Evolutionary conservation across 2,329 filamentous ascomycete genomes (phyloP), one percentile per base, ranked within the genome.

Genomic region (Aureobasidium vineae): DNA sequence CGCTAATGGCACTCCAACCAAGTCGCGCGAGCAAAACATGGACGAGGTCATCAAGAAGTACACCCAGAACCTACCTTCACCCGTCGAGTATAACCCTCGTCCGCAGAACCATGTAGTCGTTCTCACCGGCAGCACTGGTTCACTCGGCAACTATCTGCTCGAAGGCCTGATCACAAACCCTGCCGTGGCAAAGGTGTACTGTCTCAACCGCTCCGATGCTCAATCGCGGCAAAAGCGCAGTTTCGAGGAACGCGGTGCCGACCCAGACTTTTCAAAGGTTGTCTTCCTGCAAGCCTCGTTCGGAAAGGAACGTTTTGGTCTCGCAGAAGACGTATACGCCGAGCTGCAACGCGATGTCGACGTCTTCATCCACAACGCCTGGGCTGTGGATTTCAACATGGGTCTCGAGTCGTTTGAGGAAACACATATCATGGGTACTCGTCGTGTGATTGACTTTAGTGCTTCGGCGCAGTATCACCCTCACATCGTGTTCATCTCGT

Each of bases 371-470:
- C 76, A 78, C 71, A 77, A 76, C 60, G 76, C 76, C 1, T 78
- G 77, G 77, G 71, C 75, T 3, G 76, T 78, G n/a, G 71, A 77
- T 68, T 77, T 77, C 72, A 77, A 77, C 69, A 71, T 71, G 56
- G 69, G 70, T 1, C 70, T 77, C 16, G 69, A 71, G 5, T 73
- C 72, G 11, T 77, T 72, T 64, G 74, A 76, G 59, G 63, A 67
- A 6, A 70, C 71, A n/a, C 72, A 75, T 65, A 70, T 76, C 19
- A 70, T 71, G 21, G 73, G 73, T n/a, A 71, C 69, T 2, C 69
- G 72, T 28, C 72, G 72, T 38, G 67, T 71, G 5, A 66, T 75
- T 26, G 72, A 73, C 59, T 72, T 76, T 64, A 71, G 70, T 49
- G 49, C 71, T 5, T 57, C 68, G 2, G 71, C 70, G 19, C 63